Conservation (phyloP, 1,284 basidiomycete genomes). For the Pterulicium gracile region DNA sequence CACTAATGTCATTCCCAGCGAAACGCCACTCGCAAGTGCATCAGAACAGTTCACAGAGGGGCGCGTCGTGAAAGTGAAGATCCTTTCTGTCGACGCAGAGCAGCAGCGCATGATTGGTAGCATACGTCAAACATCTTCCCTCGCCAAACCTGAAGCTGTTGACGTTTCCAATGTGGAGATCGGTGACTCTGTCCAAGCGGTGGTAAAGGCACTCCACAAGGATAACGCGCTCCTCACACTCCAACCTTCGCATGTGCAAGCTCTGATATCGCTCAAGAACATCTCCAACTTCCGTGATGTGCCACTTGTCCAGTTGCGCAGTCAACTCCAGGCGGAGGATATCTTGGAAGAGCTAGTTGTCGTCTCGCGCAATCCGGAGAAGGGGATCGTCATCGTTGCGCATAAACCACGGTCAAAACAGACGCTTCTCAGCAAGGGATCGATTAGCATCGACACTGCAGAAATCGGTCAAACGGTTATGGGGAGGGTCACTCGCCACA, state of each 20-base stretch:
- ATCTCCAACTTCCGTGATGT: constrained; percentile 74
- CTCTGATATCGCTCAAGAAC: constrained; percentile 78
- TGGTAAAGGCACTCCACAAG: constrained; percentile 71
- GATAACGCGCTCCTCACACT: constrained; percentile 73
- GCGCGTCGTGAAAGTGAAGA: constrained; percentile 80
- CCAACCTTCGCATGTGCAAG: constrained; percentile 62
- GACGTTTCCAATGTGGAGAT: constrained; percentile 71
- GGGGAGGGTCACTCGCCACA: constrained; percentile 68
- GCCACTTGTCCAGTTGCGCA: constrained; percentile 61
- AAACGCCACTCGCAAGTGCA: not conserved
- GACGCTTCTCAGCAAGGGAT: constrained; percentile 33
- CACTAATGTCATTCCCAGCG: not conserved
- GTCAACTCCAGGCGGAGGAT: constrained; percentile 61
- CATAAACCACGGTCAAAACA: constrained; percentile 49
- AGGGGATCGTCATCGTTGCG: constrained; percentile 81
- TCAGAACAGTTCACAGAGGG: constrained; percentile 52
- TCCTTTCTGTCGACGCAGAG: constrained; percentile 63
- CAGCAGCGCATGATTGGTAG: constrained; percentile 71
- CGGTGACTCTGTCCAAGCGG: constrained; percentile 64
- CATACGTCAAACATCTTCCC: constrained; percentile 71
- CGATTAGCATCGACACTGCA: constrained; percentile 57
- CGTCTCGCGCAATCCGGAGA: constrained; percentile 83
- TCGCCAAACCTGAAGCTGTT: constrained; percentile 31
- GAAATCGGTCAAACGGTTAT: constrained; percentile 62
- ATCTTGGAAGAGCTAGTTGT: constrained; percentile 74